Conservation (phyloP, 768 basidiomycete species). For the Kwoniella europaea region DNA sequence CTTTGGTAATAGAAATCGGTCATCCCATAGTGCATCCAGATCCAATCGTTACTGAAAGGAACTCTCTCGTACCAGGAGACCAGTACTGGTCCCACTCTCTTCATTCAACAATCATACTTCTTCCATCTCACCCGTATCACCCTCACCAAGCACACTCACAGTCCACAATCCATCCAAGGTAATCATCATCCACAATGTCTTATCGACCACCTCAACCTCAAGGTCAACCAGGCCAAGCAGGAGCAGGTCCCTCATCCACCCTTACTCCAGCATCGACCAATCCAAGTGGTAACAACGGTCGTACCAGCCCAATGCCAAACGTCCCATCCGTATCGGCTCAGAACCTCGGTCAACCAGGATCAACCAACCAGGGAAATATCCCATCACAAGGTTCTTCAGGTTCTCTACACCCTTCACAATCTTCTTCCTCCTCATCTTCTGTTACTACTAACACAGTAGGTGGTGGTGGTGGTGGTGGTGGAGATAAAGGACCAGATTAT, state of each 20-base stretch:
- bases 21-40: too few species aligned
- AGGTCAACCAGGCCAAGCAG: slow-evolving; percentile 11
- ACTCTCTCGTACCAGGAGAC: too few species aligned
- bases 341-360: slow-evolving; percentile 43
- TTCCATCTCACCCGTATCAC: too few species aligned
- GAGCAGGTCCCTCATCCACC: not conserved
- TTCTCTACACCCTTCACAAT: slow-evolving; percentile 10
- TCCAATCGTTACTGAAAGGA: too few species aligned
- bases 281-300: not conserved
- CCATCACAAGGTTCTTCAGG: slow-evolving; percentile 10
- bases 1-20: too few species aligned
- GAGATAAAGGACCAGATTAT: slow-evolving; percentile 67
- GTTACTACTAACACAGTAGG: not conserved
- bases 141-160: too few species aligned
- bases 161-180: too few species aligned
- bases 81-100: too few species aligned
- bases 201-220: slow-evolving; percentile 24
- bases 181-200: slow-evolving; percentile 9
- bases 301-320: slow-evolving; percentile 32
- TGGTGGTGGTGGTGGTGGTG: slow-evolving; percentile 23
- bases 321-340: slow-evolving; percentile 26
- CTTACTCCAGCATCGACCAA: slow-evolving; percentile 3
- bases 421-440: not conserved
- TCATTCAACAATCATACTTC: too few species aligned
- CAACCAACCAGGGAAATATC: not conserved